Evolutionary conservation across 257 asterid genomes (phyloP).

Genomic region (Penstemon barbatus): DNA sequence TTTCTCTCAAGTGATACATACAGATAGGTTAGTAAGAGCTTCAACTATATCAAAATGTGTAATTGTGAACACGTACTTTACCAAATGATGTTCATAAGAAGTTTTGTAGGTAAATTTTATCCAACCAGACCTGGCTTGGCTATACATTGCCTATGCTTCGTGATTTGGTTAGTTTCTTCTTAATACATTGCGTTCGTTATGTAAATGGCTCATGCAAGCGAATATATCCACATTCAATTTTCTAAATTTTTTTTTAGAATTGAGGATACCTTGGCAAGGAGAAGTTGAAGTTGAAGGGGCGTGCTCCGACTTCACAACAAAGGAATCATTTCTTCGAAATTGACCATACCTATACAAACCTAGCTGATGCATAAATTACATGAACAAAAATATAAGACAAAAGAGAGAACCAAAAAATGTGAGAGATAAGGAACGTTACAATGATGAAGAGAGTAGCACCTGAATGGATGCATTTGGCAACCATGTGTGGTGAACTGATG

Average conservation of each 20-base stretch:
- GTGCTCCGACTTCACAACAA: conserved; percentile 49
- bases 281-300: conserved; percentile 46
- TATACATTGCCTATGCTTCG: too few species aligned
- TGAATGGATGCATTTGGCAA: conserved; percentile 42
- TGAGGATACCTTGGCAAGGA: conserved; percentile 39
- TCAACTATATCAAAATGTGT: neutral
- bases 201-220: neutral
- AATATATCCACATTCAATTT: neutral
- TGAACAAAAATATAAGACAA: conserved; percentile 25
- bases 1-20: neutral
- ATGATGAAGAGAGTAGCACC: conserved; percentile 30
- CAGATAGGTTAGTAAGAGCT: neutral
- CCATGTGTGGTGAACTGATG: conserved; percentile 38
- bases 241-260: neutral
- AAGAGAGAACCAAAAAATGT: neutral
- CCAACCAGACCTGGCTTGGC: neutral
- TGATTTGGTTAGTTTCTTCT: too few species aligned
- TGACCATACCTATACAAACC: conserved; percentile 41
- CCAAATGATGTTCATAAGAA: neutral
- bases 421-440: neutral
- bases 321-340: conserved; percentile 35
- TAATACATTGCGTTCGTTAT: too few species aligned
- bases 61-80: neutral
- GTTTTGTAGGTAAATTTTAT: neutral
- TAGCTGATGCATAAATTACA: conserved; percentile 45